These are phyloP conservation scores for Nicotiana otophora DNA, from an alignment of 257 asterid species.

Conservation along the genomic window DNA sequence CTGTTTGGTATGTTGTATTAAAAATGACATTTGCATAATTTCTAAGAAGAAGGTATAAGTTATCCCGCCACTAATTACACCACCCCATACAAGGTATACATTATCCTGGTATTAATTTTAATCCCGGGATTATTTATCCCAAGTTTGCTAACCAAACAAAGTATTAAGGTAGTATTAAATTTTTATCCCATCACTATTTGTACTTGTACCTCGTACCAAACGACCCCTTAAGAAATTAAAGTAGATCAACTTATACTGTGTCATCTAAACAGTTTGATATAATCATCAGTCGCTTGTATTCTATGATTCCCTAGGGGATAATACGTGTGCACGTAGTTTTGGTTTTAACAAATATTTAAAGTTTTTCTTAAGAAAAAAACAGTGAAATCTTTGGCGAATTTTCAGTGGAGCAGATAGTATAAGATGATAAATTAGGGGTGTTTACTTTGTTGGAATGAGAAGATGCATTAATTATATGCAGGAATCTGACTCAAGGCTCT, in stretches of 20 bases:
- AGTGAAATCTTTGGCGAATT: not conserved
- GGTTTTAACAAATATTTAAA: not conserved
- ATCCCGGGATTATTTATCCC: no score
- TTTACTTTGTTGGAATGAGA: not conserved
- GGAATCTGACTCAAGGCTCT: not conserved
- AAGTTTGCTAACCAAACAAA: no score
- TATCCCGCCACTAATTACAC: no score
- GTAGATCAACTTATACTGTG: not conserved
- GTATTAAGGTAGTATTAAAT: no score
- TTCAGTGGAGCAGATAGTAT: not conserved
- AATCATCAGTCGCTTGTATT: not conserved
- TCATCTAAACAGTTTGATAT: not conserved
- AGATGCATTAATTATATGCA: not conserved
- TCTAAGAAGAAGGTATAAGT: no score
- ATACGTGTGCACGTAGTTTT: not conserved
- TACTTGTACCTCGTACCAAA: no score
- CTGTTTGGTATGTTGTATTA: no score
- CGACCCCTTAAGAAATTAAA: not conserved
- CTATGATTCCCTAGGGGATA: not conserved
- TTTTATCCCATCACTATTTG: no score
- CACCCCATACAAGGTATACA: no score
- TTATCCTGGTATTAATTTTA: no score
- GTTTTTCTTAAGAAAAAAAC: not conserved
- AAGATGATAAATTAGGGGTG: not conserved
- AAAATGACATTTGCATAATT: no score